Evolutionary conservation across 768 basidiomycete species (phyloP).

Genomic region (Termitomyces sp.): DNA sequence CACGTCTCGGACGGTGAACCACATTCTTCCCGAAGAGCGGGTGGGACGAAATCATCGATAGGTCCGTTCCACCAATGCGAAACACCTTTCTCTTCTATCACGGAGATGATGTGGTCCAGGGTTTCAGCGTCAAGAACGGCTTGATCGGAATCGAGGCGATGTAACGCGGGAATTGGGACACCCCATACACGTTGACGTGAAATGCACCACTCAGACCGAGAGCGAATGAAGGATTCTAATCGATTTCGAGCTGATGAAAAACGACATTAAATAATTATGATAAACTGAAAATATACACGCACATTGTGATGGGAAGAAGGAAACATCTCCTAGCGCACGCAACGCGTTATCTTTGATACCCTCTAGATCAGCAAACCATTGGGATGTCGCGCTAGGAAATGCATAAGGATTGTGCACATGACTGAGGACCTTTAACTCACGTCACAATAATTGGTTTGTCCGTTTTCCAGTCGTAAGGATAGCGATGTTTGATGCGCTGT

Average conservation of each 20-base stretch:
- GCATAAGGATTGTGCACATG: not conserved
- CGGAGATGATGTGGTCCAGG: slow-evolving; percentile 68
- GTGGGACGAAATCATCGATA: slow-evolving; percentile 75
- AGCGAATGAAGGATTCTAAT: slow-evolving; percentile 80
- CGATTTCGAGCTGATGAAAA: slow-evolving; percentile 65
- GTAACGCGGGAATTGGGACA: slow-evolving; percentile 88
- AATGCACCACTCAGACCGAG: slow-evolving; percentile 98
- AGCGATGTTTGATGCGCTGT: slow-evolving; percentile 76
- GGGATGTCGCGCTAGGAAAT: slow-evolving; percentile 72
- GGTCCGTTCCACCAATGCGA: slow-evolving; percentile 93
- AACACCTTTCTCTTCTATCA: slow-evolving; percentile 70
- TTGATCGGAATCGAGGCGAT: slow-evolving; percentile 56
- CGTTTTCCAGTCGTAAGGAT: slow-evolving; percentile 97
- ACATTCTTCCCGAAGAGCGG: slow-evolving; percentile 45
- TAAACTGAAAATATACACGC: slow-evolving; percentile 11
- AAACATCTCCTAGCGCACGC: slow-evolving; percentile 58
- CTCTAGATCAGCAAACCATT: slow-evolving; percentile 96
- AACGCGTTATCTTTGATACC: slow-evolving; percentile 76
- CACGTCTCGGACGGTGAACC: slow-evolving; percentile 40
- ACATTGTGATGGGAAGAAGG: slow-evolving; percentile 79
- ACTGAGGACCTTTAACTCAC: slow-evolving; percentile 36
- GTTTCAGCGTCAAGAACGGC: slow-evolving; percentile 61
- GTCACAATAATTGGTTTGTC: slow-evolving; percentile 87
- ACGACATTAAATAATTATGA: not conserved
- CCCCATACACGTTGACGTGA: slow-evolving; percentile 98